Evolutionary conservation across 805 yeast species (phyloP), one percentile per base, ranked within the genome.

Genomic region (Candida germanica): DNA sequence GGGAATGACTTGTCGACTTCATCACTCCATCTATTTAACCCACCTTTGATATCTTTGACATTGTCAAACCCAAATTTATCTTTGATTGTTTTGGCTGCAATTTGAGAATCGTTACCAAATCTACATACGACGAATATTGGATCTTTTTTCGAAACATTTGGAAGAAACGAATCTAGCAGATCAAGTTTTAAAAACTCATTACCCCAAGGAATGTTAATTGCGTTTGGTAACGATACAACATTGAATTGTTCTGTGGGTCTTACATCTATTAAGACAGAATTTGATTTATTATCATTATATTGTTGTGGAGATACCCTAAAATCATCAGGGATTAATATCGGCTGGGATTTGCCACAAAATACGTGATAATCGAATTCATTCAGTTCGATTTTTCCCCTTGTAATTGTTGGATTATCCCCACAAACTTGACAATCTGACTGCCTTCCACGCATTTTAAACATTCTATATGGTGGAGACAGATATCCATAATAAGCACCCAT

Each of bases 91-190:
- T 69, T 58, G 1, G 84, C 80, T 0, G 96, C 94, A 12, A 78
- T 57, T 50, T 85, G 88, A 0, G 98, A 89, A 54, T 93, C 98
- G 56, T 87, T 88, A 7, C 98, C 98, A 52, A 71, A 80, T 21
- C 97, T 70, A 58, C 98, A 93, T 13, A 91, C 66, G 0, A 87
- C 83, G 37, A 69, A 73, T 0, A 84, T 55, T 3, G 44, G 47
- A 38, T 50, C 58, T 3, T 43, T 32, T 13, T 46, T 49, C 5
- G 22, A 11, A 3, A 15, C 11, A 7, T 28, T 30, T 2, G 47
- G 44, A 20, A 64, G 38, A 18, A 39, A 39, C 4, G 42, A 38
- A 14, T 39, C 42, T 5, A 44, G 21, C 42, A 23, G 35, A 8
- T 56, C 58, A 5, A 43, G 19, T 38, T 56, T 54, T 33, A 54